Base-by-base conservation (phyloP, 192 early-diverging fungal species). In the Mortierella hygrophila region DNA sequence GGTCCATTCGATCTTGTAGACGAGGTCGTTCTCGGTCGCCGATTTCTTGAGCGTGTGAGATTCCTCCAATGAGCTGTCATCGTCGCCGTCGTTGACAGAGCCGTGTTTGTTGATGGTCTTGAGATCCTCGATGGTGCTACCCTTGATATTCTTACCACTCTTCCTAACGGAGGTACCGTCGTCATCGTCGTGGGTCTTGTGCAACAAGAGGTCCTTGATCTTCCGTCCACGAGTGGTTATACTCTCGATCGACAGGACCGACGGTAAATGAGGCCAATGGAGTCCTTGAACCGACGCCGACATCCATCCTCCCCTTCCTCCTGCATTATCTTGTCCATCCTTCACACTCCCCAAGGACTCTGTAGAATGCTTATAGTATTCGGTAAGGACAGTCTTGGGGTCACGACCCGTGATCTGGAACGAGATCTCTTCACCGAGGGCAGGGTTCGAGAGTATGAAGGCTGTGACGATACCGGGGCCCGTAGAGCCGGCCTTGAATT, bases 391-490 rank as follows among this genome's bases (percentile, higher is more conserved):
- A 6, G 26, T 70, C 35, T 74, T 72, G 70, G 83, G 83, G 42
- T 86, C 79, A 6, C 75, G 74, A 13, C 83, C 83, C 3, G 78
- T 80, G 52, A 86, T 47, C 65, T 86, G 70, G 60, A 86, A 54
- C 20, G 79, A 76, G 65, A 86, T 81, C 65, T 86, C 83, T 74
- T 86, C 79, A 32, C 91, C 91, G 0, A 82, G 26, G 21, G 88
- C 89, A 2, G 83, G 83, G 76, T 93, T 91, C 10, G 89, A 80
- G 49, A 86, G 83, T 70, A 81, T 86, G 79, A 86, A 77, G 49
- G 83, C 92, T 18, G 92, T 90, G 13, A 95, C 93, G 2, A 93
- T 91, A 35, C 94, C 94, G 20, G 87, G 90, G 52, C 88, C 83
- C 0, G 86, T 84, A 23, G 88, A 85, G 7, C 88, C 94, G 0